A percentile compares a stretch with the other conserved stretches of the same genome.
Evolutionary conservation across 345 rosid species (phyloP).

Genomic region (Xanthoceras sorbifolium): DNA sequence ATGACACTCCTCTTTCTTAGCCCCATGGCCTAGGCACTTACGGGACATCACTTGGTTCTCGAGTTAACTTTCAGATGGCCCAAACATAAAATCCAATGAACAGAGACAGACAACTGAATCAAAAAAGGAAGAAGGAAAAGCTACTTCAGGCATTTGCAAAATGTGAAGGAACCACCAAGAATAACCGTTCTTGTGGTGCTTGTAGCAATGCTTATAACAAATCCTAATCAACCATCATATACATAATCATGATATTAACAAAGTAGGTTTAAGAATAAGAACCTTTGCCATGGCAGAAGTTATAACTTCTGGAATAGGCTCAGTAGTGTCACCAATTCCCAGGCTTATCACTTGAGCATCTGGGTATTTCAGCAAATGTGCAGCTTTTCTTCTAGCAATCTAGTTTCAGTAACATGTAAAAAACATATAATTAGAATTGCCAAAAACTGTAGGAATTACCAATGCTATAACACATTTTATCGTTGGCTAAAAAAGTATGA

Average conservation of each 20-base stretch:
- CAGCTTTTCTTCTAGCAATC: conserved; percentile 86
- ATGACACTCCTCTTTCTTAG: too few species aligned
- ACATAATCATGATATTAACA: neutral
- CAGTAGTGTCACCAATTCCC: conserved; percentile 98
- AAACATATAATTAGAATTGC: neutral
- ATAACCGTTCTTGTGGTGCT: neutral
- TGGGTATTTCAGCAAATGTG: conserved; percentile 81
- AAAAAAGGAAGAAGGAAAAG: neutral
- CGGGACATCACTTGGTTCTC: neutral
- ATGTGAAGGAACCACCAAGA: neutral
- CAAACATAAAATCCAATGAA: neutral
- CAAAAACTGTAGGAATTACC: neutral
- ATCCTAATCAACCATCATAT: neutral
- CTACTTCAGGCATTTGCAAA: neutral
- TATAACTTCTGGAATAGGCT: conserved; percentile 94
- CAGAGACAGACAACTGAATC: neutral
- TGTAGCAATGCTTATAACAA: neutral
- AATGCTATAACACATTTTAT: neutral
- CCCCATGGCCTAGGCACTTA: too few species aligned
- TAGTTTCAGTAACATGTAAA: conserved; percentile 23
- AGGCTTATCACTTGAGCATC: conserved; percentile 89
- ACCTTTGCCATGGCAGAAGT: conserved; percentile 86
- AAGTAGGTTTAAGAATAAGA: conserved; percentile 7
- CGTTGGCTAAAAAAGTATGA: neutral
- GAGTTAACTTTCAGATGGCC: neutral